Conservation (phyloP, 768 basidiomycete genomes). For the Rhizopogon roseolus region DNA sequence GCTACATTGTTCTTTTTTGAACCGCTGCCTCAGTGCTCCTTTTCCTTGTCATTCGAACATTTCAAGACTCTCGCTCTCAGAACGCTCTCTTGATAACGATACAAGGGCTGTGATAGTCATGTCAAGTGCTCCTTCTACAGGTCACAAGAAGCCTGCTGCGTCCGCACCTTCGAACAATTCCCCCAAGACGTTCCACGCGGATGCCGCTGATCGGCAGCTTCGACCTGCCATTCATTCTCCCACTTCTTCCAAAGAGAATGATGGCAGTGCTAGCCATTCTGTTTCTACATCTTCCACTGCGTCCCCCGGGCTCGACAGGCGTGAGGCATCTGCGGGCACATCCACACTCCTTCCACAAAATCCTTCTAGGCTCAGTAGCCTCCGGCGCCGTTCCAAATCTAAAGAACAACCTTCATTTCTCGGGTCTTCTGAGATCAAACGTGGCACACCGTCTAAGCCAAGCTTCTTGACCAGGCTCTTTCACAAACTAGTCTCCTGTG, state of each 20-base stretch:
- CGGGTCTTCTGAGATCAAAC: background rate
- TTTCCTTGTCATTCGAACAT: background rate
- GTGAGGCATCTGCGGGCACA: background rate
- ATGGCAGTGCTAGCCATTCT: background rate
- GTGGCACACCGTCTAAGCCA: constrained; percentile 21
- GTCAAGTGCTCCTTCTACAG: background rate
- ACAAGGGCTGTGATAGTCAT: background rate
- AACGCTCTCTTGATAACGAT: background rate
- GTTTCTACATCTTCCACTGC: background rate
- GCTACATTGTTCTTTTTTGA: background rate
- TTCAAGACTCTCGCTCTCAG: background rate
- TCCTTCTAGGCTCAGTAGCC: background rate
- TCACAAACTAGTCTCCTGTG: constrained; percentile 52
- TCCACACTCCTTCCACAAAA: background rate
- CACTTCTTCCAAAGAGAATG: background rate
- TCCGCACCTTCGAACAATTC: background rate
- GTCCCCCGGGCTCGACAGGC: background rate
- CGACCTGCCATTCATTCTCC: background rate
- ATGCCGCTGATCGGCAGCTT: background rate
- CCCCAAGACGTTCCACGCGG: constrained; percentile 1
- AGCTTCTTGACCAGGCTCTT: constrained; percentile 50
- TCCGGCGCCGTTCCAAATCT: background rate
- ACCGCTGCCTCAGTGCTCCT: background rate
- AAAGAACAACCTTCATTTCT: background rate
- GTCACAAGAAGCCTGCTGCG: background rate